These are phyloP conservation scores for Fusarium cyanostomum DNA, from an alignment of 2,329 filamentous ascomycete species.

Conservation along the genomic window DNA sequence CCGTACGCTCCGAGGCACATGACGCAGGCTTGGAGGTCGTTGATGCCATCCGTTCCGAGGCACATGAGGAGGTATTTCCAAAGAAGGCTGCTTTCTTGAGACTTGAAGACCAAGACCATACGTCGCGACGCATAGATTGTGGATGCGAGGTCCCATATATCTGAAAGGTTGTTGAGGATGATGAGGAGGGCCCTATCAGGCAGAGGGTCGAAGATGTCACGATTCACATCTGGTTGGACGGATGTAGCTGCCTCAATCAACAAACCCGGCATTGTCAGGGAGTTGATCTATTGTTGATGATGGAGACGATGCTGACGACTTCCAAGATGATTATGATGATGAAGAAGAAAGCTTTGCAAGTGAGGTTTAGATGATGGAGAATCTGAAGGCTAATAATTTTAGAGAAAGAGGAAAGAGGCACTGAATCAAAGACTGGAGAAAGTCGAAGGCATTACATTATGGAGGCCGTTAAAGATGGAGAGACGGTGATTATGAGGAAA, in stretches of 20 bases:
- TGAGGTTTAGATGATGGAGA: neutral
- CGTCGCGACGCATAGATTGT: neutral
- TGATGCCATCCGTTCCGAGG: neutral
- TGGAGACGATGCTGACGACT: neutral
- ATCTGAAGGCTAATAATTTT: too few species aligned
- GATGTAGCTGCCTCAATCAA: too few species aligned
- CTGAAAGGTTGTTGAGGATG: neutral
- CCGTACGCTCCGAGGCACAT: neutral
- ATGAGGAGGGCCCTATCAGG: too few species aligned
- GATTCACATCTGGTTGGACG: too few species aligned
- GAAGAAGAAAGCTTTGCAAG: neutral
- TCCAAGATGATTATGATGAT: neutral
- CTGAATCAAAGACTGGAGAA: neutral
- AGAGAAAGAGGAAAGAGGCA: neutral
- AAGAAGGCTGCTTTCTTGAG: neutral
- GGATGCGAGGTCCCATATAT: neutral
- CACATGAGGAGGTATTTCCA: neutral
- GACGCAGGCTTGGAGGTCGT: neutral
- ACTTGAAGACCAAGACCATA: neutral
- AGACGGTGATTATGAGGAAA: too few species aligned
- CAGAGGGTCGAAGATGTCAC: too few species aligned
- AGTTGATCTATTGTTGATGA: neutral
- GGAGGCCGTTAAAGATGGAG: neutral
- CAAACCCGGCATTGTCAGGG: too few species aligned
- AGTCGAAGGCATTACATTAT: neutral